A percentile compares a stretch with the other conserved stretches of the same genome.
Conservation (phyloP, 1,284 basidiomycete species). For the Stygiomarasmius scandens region DNA sequence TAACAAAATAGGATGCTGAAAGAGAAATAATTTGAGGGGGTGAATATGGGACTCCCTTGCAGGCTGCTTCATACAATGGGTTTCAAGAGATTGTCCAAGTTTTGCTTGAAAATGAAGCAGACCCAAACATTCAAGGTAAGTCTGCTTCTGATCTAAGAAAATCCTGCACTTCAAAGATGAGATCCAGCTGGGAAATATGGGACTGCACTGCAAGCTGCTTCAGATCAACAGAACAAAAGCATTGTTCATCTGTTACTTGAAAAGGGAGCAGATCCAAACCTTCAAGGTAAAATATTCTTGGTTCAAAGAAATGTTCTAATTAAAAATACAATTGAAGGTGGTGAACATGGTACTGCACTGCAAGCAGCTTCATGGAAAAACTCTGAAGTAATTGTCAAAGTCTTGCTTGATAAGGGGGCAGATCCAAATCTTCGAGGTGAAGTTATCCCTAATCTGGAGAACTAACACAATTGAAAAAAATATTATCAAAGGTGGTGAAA, state of each 20-base stretch:
- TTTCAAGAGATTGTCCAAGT: not conserved
- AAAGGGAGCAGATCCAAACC: not conserved
- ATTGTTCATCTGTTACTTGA: not conserved
- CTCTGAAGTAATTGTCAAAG: too few species aligned
- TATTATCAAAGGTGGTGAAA: too few species aligned
- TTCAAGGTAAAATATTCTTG: not conserved
- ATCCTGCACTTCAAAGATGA: not conserved
- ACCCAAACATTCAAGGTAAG: not conserved
- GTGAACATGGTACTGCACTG: not conserved
- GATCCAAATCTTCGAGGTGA: too few species aligned
- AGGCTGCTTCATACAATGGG: too few species aligned
- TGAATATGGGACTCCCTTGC: too few species aligned
- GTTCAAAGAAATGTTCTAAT: not conserved
- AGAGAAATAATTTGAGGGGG: too few species aligned
- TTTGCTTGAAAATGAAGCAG: not conserved
- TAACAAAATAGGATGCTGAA: too few species aligned
- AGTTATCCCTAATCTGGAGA: too few species aligned
- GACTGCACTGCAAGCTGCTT: not conserved
- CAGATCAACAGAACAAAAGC: not conserved
- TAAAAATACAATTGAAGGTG: not conserved
- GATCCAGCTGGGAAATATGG: not conserved
- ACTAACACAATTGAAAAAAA: too few species aligned
- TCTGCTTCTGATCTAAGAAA: not conserved
- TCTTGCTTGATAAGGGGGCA: too few species aligned
- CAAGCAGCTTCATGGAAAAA: not conserved